Evolutionary conservation across 371 early-diverging fungal species (phyloP).

Genomic region (Lichtheimia ornata): DNA sequence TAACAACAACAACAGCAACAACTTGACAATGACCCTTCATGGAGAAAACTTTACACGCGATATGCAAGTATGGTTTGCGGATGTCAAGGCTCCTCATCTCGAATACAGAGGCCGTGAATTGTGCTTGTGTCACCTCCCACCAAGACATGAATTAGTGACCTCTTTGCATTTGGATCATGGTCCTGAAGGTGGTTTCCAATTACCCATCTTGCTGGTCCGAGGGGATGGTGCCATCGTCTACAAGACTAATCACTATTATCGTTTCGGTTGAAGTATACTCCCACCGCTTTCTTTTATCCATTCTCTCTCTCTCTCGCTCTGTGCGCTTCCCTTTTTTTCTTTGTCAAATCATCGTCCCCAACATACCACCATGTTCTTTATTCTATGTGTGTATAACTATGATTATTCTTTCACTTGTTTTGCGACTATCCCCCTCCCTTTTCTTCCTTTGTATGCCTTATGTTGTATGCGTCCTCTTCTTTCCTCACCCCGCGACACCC

Average conservation of each 20-base stretch:
- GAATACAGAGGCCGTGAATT: conserved; percentile 45
- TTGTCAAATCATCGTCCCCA: not conserved
- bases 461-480: not conserved
- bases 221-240: conserved; percentile 41
- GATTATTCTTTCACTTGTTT: too few species aligned
- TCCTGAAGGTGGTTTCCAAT: conserved; percentile 22
- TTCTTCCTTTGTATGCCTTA: conserved; percentile 14
- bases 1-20: not conserved
- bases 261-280: conserved; percentile 6
- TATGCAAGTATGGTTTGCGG: conserved; percentile 73
- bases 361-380: not conserved
- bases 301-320: conserved; percentile 10
- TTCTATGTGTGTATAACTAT: too few species aligned
- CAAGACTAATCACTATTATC: conserved; percentile 44
- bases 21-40: conserved; percentile 24
- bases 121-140: conserved; percentile 33
- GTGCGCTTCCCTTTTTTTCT: not conserved
- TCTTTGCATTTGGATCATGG: conserved; percentile 4
- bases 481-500: too few species aligned
- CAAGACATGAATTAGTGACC: conserved; percentile 24
- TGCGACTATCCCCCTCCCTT: not conserved
- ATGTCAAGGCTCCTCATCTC: conserved; percentile 26
- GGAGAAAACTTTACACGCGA: conserved; percentile 69
- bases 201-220: conserved; percentile 47
- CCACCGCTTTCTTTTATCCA: not conserved